phyloP scores from a whole-genome alignment of 306 rosid genomes.

The Pueraria montana region DNA sequence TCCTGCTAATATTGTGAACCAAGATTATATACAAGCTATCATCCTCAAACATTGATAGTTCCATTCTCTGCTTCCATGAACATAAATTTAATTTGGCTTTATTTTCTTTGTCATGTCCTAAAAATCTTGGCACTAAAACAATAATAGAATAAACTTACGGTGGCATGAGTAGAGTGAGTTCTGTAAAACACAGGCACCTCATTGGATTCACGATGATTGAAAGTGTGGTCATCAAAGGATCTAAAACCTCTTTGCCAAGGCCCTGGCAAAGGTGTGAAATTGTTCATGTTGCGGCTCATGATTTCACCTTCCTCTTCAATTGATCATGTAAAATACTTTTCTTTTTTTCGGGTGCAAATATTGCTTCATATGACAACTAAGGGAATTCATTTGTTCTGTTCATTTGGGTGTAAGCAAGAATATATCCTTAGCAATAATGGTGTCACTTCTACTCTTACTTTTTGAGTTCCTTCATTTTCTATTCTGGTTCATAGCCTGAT shows the following conservation, averaged over 20 bases:
- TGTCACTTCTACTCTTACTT: conserved; percentile 43
- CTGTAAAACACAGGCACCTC: conserved; percentile 52
- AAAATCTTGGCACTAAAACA: not conserved
- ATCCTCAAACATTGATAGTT: conserved; percentile 11
- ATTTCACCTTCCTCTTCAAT: conserved; percentile 45
- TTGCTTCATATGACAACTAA: conserved; percentile 29
- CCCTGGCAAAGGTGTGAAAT: conserved; percentile 42
- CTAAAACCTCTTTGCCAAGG: conserved; percentile 42
- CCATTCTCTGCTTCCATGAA: conserved; percentile 17
- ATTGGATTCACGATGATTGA: conserved; percentile 45
- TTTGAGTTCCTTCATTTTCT: conserved; percentile 22
- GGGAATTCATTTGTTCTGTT: conserved; percentile 35
- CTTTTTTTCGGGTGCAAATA: conserved; percentile 12
- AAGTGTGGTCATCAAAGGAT: conserved; percentile 51
- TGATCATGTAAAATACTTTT: conserved; percentile 30
- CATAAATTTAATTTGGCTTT: not conserved
- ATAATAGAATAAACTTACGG: conserved; percentile 54
- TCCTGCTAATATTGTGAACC: conserved; percentile 54
- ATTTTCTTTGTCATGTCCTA: not conserved
- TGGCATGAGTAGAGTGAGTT: conserved; percentile 48
- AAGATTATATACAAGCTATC: not conserved
- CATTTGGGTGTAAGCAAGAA: conserved; percentile 45
- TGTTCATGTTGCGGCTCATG: conserved; percentile 61
- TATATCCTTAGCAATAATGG: conserved; percentile 34
- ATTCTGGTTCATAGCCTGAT: conserved; percentile 52